These are phyloP conservation scores for Xylaria polymorpha DNA, from an alignment of 2,329 filamentous ascomycete genomes.

Conservation along the genomic window DNA sequence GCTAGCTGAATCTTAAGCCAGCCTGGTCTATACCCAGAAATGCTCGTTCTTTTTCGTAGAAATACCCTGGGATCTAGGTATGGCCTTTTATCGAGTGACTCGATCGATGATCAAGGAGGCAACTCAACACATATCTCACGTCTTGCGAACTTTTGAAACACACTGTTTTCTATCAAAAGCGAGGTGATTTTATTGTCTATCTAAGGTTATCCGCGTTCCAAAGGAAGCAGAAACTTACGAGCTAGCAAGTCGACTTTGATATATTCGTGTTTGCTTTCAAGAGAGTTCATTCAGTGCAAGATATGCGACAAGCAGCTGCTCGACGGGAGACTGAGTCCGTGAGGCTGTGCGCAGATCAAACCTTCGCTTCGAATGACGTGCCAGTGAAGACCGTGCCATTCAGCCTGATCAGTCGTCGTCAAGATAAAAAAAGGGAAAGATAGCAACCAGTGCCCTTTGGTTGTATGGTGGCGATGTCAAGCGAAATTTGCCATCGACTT, in stretches of 20 bases:
- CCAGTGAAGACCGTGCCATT: not conserved
- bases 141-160: not conserved
- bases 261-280: not conserved
- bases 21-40: not conserved
- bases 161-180: not conserved
- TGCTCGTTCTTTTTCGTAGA: not conserved
- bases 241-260: not conserved
- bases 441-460: not conserved
- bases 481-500: constrained; percentile 2
- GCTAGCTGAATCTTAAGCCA: not conserved
- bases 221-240: not conserved
- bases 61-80: not conserved
- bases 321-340: not conserved
- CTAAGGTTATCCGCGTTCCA: not conserved
- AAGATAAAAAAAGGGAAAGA: not conserved
- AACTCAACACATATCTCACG: not conserved
- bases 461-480: not conserved
- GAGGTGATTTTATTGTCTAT: not conserved
- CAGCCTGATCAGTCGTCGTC: not conserved
- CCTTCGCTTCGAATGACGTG: not conserved
- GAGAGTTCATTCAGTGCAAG: not conserved
- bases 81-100: not conserved
- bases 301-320: not conserved
- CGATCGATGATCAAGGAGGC: not conserved
- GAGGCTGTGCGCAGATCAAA: constrained; percentile 1